Evolutionary conservation across 73 alveolate genomes (phyloP), one percentile per base, ranked within the genome.

Genomic region (Durusdinium trenchii): DNA sequence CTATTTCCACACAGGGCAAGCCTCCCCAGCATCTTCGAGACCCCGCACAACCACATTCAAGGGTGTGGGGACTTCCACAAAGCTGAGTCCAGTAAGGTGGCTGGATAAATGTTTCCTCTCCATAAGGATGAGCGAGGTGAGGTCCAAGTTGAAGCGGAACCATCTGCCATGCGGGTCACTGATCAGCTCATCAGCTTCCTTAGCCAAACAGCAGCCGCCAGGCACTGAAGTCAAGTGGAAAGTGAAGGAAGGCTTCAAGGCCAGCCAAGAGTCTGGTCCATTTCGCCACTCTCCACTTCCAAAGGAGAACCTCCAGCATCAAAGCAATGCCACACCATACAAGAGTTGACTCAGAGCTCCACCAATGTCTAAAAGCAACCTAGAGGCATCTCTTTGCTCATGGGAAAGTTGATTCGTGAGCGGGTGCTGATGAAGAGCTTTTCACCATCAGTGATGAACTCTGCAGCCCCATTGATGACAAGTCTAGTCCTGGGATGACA

Each of bases 1-100:
- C 6, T 35, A 3, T 2, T 9, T 43, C 45, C 36, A 71, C 32
- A 32, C 51, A 9, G 9, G 18, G 9, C 67, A n/a, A n/a, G 47
- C 90, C 67, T 79, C 90, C 32, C 90, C 90, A 46, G 90, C 64
- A 79, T 79, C 90, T 38, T 79, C 69, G 1, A 79, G 46, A 26
- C 47, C 69, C 12, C 64, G 64, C 47, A 79, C 2, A 46, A 79
- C 64, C 6, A 3, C 28, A 1, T 47, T 64, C 90, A 79, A 28
- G 6, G 30, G 52, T 3, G 90, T 47, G 43, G 90, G 90, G 46
- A 4, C 47, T 12, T 79, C 90, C 47, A 79, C 46, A 30, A 61
- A 79, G 12, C 67, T 43, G 28, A 79, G 46, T 1, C 69, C 20
- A 12, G 45, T 61, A 4, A 79, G 46, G 64, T 79, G 90, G 30